Evolutionary conservation across 108 stramenopile genomes (phyloP), one percentile per base, ranked within the genome.

Genomic region (Skeletonema grethae): DNA sequence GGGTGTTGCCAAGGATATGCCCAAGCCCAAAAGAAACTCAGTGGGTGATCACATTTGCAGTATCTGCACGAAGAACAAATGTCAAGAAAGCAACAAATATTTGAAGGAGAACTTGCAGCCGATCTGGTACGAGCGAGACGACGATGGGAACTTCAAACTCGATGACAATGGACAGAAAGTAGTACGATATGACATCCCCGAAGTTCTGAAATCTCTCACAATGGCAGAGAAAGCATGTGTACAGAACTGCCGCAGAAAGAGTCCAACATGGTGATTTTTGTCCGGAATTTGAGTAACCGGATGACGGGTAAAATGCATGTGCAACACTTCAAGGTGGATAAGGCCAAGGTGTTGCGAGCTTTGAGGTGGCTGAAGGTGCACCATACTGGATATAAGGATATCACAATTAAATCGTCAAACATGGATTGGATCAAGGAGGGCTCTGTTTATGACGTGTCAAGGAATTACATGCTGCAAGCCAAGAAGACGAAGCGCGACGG

Each of bases 321-420:
- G 12, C 28, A 62, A 0, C 34, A 41, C 5, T 62, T 62, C 61
- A 41, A 24, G 12, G 70, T 71, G 0, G 30, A 45, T 4, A 48
- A 62, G 30, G 5, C 25, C 0, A 34, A 41, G 22, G 69, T 76
- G 0, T 0, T 76, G 24, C 0, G 2, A 1, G 75, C 75, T 0
- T 24, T 76, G 30, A 31, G n/a, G 24, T 76, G 75, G 75, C 61
- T 76, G 13, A 63, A 66, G 22, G 1, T 22, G 2, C 69, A 76
- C n/a, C 58, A 76, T n/a, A 6, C 4, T 12, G 41, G 32, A 9
- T 76, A 76, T 12, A 8, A 46, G 11, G 31, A 70, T 20, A 65
- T 76, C 2, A n/a, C 18, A 0, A 76, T 76, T 11, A 36, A 61
- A 0, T 0, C 4, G 9, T 53, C 50, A 1, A 53, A 53, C 7